Evolutionary conservation across 257 asterid species (phyloP).

Genomic region (Catharanthus roseus): DNA sequence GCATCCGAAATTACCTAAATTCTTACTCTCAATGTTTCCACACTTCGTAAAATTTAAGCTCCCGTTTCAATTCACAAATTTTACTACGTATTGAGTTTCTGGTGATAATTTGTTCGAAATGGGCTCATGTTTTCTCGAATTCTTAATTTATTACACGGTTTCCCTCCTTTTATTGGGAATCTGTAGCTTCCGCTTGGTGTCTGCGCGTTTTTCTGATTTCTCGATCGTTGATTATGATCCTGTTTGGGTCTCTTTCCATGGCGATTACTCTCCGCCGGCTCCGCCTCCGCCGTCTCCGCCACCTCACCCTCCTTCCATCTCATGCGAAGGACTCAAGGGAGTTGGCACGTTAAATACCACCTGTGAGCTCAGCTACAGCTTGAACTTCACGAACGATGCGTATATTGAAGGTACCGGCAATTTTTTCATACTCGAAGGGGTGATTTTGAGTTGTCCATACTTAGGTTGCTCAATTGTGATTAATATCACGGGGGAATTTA

Average conservation of each 20-base stretch:
- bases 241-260: background rate
- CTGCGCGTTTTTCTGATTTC: conserved; percentile 22
- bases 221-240: conserved; percentile 34
- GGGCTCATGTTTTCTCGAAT: conserved; percentile 18
- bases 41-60: background rate
- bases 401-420: conserved; percentile 52
- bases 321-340: conserved; percentile 58
- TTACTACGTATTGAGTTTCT: background rate
- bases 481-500: conserved; percentile 54
- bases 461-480: conserved; percentile 51
- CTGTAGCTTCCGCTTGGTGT: conserved; percentile 15
- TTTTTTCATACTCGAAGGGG: conserved; percentile 54
- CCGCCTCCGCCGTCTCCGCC: conserved; percentile 69
- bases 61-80: background rate
- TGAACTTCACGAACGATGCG: conserved; percentile 51
- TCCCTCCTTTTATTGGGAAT: conserved; percentile 9
- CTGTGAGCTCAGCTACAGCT: conserved; percentile 62
- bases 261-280: conserved; percentile 24
- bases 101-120: background rate
- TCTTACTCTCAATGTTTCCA: background rate
- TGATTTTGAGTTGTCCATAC: conserved; percentile 43
- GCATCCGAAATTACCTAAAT: background rate
- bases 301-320: conserved; percentile 44
- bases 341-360: conserved; percentile 76
- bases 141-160: conserved; percentile 2